Evolutionary conservation across 352 stramenopile species (phyloP), one percentile per base, ranked within the genome.

Genomic region (Phytophthora pini): DNA sequence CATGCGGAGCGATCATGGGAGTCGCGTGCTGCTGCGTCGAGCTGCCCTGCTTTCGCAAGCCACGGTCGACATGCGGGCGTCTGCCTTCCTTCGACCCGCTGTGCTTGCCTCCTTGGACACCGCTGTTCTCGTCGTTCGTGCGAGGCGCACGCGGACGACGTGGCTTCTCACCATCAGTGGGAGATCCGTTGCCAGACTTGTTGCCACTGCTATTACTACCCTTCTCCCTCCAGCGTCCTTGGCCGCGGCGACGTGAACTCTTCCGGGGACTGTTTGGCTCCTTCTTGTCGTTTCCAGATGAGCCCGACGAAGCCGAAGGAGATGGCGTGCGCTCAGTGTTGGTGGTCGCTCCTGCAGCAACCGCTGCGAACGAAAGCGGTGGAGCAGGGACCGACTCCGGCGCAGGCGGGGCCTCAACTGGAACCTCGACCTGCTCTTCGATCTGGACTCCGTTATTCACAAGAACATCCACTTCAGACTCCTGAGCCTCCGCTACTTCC

Each of bases 331-430:
- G 56, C 10, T 72, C 67, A 34, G 31, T 56, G 11, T 56, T 40
- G 39, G 36, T 55, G 8, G 65, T 45, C 8, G 63, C 61, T n/a
- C 59, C 61, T 1, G 70, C 61, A 31, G 78, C 51, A 41, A 80
- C 74, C 0, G 72, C 69, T 34, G 82, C 77, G 61, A 89, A 89
- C 27, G 77, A 87, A 31, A 84, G 82, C 3, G 79, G 79, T 8
- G 78, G 70, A 11, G 58, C 61, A 51, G 77, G 54, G 38, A 77
- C 61, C 0, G 61, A 76, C 7, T 71, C 57, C 0, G 70, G 44
- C 1, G 50, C 43, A 29, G 48, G 44, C 22, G 32, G 36, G 7
- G 56, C 57, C 34, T 64, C 64, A 3, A 64, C 49, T 4, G 43
- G 56, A 1, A 66, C 26, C 26, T 56, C 49, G 49, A 60, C 53